Conservation (phyloP, 805 yeast species). For the Kodamaea lidongshanica region DNA sequence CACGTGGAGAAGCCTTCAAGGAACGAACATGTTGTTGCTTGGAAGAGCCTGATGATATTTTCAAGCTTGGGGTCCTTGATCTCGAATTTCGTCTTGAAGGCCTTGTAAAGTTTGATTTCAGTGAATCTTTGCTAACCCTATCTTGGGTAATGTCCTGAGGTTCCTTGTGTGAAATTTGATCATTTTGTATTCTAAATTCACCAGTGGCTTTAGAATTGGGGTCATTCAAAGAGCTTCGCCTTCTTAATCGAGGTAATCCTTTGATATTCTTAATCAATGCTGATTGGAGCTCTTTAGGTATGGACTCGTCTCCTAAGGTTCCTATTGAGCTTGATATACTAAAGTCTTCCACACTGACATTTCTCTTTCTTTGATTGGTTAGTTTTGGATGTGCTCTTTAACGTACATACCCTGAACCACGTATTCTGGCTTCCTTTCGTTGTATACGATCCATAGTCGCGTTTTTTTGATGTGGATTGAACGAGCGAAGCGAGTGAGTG, state of each 20-base stretch:
- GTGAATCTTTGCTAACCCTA: background rate
- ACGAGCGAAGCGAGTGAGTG: too few relatives aligned
- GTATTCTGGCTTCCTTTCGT: slow-evolving; percentile 27
- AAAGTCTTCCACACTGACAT: slow-evolving; percentile 14
- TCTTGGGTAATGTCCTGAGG: background rate
- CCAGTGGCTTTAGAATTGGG: background rate
- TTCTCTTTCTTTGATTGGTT: slow-evolving; percentile 14
- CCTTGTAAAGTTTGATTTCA: slow-evolving; percentile 1
- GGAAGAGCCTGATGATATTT: background rate
- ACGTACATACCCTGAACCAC: slow-evolving; percentile 40
- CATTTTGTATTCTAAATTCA: slow-evolving; percentile 2
- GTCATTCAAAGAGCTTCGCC: slow-evolving; percentile 5
- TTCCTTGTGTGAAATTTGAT: slow-evolving; percentile 1
- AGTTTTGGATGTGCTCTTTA: slow-evolving; percentile 6
- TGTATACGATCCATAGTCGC: slow-evolving; percentile 10
- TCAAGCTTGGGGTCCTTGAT: slow-evolving; percentile 3
- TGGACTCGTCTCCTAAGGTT: slow-evolving; percentile 3
- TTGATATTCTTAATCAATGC: slow-evolving; percentile 20
- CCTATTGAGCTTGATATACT: slow-evolving; percentile 10
- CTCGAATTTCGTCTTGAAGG: slow-evolving; percentile 1
- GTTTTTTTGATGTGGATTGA: background rate
- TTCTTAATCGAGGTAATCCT: slow-evolving; percentile 14
- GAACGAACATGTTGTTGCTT: too few relatives aligned
- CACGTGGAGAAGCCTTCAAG: too few relatives aligned
- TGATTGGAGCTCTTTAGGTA: slow-evolving; percentile 18